Evolutionary conservation across 768 basidiomycete genomes (phyloP), one percentile per base, ranked within the genome.

Genomic region (Tylopilus felleus): DNA sequence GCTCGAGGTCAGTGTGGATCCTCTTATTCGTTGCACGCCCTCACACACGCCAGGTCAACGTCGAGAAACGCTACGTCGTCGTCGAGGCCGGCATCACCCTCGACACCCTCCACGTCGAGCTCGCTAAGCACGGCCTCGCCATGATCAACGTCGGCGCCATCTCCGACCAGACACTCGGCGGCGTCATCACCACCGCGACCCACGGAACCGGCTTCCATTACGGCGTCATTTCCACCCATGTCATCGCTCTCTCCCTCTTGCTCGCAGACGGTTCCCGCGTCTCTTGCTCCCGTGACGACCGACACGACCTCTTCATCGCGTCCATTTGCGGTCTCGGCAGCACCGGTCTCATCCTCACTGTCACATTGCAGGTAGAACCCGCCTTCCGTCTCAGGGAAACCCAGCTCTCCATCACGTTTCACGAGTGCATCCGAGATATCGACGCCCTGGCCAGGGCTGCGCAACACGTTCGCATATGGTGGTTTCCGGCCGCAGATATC

Each of bases 71-170:
- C 48, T 84, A 81, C 60, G 81, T 92, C 62, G 74, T 83, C 60
- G 88, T 80, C 1, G 81, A 94, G 71, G 87, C 82, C 5, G 93
- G 93, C 21, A 86, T 93, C 67, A 85, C 81, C 5, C 83, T 98
- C 52, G 76, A 85, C 53, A 75, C 80, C 47, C 79, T 98, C 5
- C 92, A 96, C 59, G 73, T 69, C 22, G 76, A 77, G 16, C 85
- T 98, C 51, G 81, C 77, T 45, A 68, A 73, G 13, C 74, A 85
- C 62, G 78, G 78, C 31, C 81, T 98, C 29, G 95, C 94, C 36
- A 86, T 99, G 82, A 84, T 81, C 65, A 96, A 90, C 71, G 79
- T 98, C 56, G 97, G 97, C 33, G 95, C 93, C 27, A 98, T 99
- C 64, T 96, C 93, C 33, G 94, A 97, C 69, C 96, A 98, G 70